These are phyloP conservation scores for Cryptococcus floricola DNA, from an alignment of 1,284 basidiomycete species.

Conservation along the genomic window DNA sequence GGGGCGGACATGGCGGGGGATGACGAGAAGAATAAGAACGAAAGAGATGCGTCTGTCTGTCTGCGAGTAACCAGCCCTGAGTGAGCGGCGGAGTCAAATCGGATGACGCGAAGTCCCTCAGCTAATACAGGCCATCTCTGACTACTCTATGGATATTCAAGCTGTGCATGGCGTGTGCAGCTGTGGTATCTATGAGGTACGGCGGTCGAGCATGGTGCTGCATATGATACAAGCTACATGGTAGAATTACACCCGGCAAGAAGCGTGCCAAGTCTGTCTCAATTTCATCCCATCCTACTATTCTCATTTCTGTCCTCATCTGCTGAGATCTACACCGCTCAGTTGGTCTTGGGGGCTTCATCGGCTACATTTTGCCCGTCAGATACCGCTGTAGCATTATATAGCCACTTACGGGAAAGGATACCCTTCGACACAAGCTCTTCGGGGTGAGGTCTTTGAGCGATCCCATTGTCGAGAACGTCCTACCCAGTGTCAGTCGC, in stretches of 20 bases:
- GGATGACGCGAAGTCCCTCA: background rate
- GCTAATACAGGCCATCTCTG: background rate
- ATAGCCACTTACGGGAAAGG: constrained; percentile 54
- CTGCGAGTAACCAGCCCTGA: too few relatives aligned
- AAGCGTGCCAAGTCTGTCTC: too few relatives aligned
- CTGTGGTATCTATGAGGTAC: background rate
- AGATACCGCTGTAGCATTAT: background rate
- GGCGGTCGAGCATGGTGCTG: too few relatives aligned
- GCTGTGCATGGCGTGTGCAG: background rate
- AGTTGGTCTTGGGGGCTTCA: constrained; percentile 18
- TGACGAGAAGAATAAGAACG: background rate
- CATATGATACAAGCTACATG: too few relatives aligned
- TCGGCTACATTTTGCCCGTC: constrained; percentile 12
- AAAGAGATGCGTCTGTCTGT: background rate
- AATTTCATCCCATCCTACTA: too few relatives aligned
- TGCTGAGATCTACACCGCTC: background rate
- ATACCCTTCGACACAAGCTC: constrained; percentile 71
- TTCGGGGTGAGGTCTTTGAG: constrained; percentile 61
- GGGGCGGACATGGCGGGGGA: background rate
- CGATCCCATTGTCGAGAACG: constrained; percentile 64
- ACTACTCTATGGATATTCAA: background rate
- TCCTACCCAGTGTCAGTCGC: constrained; percentile 51
- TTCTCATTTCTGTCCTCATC: too few relatives aligned
- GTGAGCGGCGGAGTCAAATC: background rate
- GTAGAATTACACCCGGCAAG: too few relatives aligned